phyloP scores from a whole-genome alignment of 495 filamentous ascomycete species.

The Hypoxylon trugodes region DNA sequence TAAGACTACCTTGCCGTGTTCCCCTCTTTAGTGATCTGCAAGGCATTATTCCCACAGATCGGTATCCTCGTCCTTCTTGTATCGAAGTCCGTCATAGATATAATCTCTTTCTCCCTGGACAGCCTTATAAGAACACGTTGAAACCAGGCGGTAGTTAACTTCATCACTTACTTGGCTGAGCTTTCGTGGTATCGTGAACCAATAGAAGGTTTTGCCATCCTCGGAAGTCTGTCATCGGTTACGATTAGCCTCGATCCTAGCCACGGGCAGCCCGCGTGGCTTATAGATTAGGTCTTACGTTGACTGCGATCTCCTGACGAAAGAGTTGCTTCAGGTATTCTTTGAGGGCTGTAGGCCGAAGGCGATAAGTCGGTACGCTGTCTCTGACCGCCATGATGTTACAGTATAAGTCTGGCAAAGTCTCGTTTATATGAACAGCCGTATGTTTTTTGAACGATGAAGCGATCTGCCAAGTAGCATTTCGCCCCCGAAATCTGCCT shows the following conservation, averaged over 20 bases:
- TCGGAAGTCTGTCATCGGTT: neutral
- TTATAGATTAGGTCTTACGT: neutral
- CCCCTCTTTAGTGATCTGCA: neutral
- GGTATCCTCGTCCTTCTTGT: constrained; percentile 2
- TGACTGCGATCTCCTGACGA: neutral
- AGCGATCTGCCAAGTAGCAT: neutral
- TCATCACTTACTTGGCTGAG: constrained; percentile 5
- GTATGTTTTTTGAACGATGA: neutral
- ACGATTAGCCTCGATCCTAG: constrained; percentile 6
- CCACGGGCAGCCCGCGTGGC: neutral
- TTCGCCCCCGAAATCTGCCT: constrained; percentile 19
- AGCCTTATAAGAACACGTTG: neutral
- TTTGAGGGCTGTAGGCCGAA: constrained; percentile 4
- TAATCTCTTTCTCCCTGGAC: constrained; percentile 10
- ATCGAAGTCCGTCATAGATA: constrained; percentile 6
- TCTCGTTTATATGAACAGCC: neutral
- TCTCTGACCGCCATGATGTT: constrained; percentile 5
- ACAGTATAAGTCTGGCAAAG: neutral
- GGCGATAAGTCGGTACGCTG: constrained; percentile 9
- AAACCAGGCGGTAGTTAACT: neutral
- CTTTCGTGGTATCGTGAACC: constrained; percentile 13
- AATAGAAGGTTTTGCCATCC: constrained; percentile 6
- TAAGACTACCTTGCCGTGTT: neutral
- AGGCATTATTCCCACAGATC: neutral
- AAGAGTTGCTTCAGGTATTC: constrained; percentile 3